A percentile compares a stretch with the other conserved stretches of the same genome.
phyloP scores from a whole-genome alignment of 176 grass and related monocot genomes.

The Zea luxurians region DNA sequence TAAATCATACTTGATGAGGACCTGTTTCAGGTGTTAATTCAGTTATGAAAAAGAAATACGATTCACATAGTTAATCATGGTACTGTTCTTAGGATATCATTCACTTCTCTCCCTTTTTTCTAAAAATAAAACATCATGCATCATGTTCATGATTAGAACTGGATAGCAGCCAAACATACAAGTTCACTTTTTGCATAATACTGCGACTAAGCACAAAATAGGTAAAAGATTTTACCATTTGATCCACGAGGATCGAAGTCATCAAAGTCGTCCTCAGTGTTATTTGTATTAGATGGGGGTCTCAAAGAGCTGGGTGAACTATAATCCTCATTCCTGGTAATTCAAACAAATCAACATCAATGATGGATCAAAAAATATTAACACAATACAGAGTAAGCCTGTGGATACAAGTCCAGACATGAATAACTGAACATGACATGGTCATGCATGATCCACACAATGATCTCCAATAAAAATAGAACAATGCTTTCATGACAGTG shows the following conservation, averaged over 20 bases:
- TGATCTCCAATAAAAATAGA: slow-evolving; percentile 5
- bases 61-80: not conserved
- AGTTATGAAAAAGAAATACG: slow-evolving; percentile 1
- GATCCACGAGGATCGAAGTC: slow-evolving; percentile 95
- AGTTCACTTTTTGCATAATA: slow-evolving; percentile 34
- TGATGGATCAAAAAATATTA: slow-evolving; percentile 3
- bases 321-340: slow-evolving; percentile 46
- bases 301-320: slow-evolving; percentile 43
- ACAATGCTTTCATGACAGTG: slow-evolving; percentile 26
- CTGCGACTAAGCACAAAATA: slow-evolving; percentile 15
- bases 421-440: slow-evolving; percentile 26
- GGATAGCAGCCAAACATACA: slow-evolving; percentile 32
- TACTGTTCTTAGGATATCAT: not conserved
- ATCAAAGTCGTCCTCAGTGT: slow-evolving; percentile 69
- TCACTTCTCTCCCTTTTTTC: not conserved
- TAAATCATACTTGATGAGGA: not conserved
- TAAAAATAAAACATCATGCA: slow-evolving; percentile 3
- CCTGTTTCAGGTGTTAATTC: not conserved
- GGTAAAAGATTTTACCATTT: slow-evolving; percentile 50
- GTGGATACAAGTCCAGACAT: not conserved
- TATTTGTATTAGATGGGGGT: slow-evolving; percentile 38
- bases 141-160: slow-evolving; percentile 20
- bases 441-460: slow-evolving; percentile 3
- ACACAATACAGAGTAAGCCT: not conserved
- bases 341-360: slow-evolving; percentile 37